Base-by-base conservation (phyloP, 257 asterid species). In the Cynanchum wilfordii region DNA sequence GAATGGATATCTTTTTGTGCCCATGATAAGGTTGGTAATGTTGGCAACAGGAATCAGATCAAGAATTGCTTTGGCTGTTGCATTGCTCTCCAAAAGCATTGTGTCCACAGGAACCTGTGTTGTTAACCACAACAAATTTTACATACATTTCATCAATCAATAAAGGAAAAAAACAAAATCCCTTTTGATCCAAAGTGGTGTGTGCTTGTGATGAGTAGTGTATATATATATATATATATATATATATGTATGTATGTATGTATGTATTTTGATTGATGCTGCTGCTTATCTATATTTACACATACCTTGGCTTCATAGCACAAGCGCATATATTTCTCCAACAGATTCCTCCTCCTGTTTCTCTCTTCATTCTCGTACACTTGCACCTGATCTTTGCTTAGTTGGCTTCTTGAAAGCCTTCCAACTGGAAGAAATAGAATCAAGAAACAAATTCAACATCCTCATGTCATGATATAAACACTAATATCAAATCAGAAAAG, bases 21-120 rank as follows among this genome's bases (percentile, higher is more conserved):
- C 95, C 68, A 91, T 86, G 57, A 91, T 84, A 72, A 92, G 93
- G 45, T 59, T 72, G 45, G 89, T 83, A 77, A 88, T 84, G 66
- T 85, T 84, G 74, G 78, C 91, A 45, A 91, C 82, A 33, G 76
- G 80, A 75, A 89, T 87, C 71, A 89, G 89, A 68, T 89, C 95
- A 45, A 89, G 19, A 51, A 91, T 87, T 60, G 97, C 87, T 81
- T 91, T 89, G 40, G 84, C 78, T 50, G 89, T 71, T 75, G 89
- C 83, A 71, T 74, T 88, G 87, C 96, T 91, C 86, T 91, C 97
- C 75, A 89, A 83, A 66, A 91, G 86, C 89, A 88, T 88, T 25
- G 96, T 89, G 69, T 89, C 97, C 74, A 84, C 97, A 19, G 67
- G 77, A 38, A 91, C 86, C 96, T 91, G 78, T 74, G 38, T 33